A percentile compares a stretch with the other conserved stretches of the same genome.
Conservation (phyloP, 768 basidiomycete genomes). For the Boletus rubropictus region DNA sequence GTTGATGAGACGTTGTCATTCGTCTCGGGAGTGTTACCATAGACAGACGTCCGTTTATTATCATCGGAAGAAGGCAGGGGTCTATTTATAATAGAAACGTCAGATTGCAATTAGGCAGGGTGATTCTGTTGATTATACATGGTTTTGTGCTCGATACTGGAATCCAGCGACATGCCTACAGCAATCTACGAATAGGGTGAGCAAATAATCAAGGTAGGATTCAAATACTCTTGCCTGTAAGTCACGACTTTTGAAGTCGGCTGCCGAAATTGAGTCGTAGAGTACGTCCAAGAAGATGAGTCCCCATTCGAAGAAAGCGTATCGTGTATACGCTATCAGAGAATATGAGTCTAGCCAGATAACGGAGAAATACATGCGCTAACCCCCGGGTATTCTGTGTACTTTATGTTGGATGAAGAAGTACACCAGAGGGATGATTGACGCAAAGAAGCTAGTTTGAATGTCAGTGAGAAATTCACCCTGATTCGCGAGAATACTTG, state of each 20-base stretch:
- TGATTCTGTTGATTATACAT: conserved; percentile 44
- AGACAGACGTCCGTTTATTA: conserved; percentile 4
- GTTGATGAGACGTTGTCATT: background rate
- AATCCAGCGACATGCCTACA: conserved; percentile 26
- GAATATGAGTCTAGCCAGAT: background rate
- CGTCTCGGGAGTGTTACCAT: background rate
- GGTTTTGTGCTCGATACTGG: conserved; percentile 24
- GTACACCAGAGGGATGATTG: conserved; percentile 70
- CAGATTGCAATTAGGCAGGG: conserved; percentile 29
- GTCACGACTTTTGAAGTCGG: conserved; percentile 51
- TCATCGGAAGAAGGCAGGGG: conserved; percentile 3
- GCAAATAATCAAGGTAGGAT: background rate
- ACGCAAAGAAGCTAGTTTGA: conserved; percentile 56
- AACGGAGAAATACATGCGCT: conserved; percentile 12
- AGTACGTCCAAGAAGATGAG: conserved; percentile 69
- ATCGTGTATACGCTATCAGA: conserved; percentile 70
- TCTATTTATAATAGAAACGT: conserved; percentile 21
- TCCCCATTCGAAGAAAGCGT: conserved; percentile 85
- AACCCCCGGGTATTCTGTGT: conserved; percentile 71
- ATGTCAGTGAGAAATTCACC: conserved; percentile 2
- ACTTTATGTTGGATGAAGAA: conserved; percentile 86
- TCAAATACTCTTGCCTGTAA: conserved; percentile 41
- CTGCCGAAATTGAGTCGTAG: conserved; percentile 62
- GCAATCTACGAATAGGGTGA: conserved; percentile 14
- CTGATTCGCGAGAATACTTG: conserved; percentile 14